These are phyloP conservation scores for Cunninghamia lanceolata DNA, from an alignment of 75 land plant genomes.

Conservation along the genomic window DNA sequence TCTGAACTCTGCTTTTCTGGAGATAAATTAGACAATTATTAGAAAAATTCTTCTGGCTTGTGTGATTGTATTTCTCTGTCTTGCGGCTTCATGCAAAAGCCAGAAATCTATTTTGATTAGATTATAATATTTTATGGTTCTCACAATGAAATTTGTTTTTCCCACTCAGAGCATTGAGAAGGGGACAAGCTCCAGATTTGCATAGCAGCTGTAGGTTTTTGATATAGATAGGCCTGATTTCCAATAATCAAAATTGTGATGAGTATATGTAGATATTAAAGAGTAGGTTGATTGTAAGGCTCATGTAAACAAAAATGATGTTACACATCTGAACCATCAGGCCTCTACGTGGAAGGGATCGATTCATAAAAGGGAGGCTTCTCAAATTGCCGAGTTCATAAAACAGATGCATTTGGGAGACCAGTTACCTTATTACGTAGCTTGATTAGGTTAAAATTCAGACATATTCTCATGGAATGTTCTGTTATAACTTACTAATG, in stretches of 20 bases:
- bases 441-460: constrained; percentile 1
- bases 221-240: neutral
- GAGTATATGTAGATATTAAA: too few species aligned
- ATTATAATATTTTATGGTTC: neutral
- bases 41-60: neutral
- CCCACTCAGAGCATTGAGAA: neutral
- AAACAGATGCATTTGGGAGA: neutral
- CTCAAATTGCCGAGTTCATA: neutral
- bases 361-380: neutral
- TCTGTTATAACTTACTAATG: neutral
- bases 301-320: neutral
- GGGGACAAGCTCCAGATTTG: neutral
- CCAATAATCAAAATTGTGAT: neutral
- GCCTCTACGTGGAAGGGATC: neutral
- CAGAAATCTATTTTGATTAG: neutral
- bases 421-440: neutral
- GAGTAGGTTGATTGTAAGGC: neutral
- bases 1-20: neutral
- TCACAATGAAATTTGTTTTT: neutral
- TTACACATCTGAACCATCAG: neutral
- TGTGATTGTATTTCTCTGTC: neutral
- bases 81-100: neutral
- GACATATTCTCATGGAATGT: neutral
- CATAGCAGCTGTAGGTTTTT: neutral
- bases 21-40: neutral